Evolutionary conservation across 2,329 filamentous ascomycete species (phyloP), one percentile per base, ranked within the genome.

Genomic region (Coleophoma eucalyptorum): DNA sequence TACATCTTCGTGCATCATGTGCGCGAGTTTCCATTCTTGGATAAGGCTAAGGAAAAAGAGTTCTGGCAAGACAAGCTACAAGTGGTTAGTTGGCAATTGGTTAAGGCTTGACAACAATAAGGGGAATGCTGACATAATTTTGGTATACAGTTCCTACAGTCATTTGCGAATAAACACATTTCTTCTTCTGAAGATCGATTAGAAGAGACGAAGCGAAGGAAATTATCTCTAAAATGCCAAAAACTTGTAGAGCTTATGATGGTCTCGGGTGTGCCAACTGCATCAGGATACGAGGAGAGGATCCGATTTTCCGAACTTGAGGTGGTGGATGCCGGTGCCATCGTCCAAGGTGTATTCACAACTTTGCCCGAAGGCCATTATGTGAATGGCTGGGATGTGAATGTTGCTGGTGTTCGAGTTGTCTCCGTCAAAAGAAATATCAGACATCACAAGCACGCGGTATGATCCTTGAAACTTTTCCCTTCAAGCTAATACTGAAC

Each of bases 61-160:
- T 99, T 99, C 65, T 99, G 94, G 94, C 94, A 99, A 73, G 91
- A 97, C 67, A 97, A 96, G 69, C 76, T 99, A 54, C 94, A 99
- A 75, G 83, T 92, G 66, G 90, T 96, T 72, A 60, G 88, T 84
- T 50, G 13, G 26, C 26, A 26, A 26, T 7, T 7, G 26, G 4
- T 8, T 26, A 26, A 26, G 26, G 26, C 3, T 26, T 26, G 26
- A 26, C 13, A 32, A 13, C 15, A n/a, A 32, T 6, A 26, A 8
- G 12, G 7, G 20, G 13, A 13, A 40, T 26, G n/a, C n/a, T 19
- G 21, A 26, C 46, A 53, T 19, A 20, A 50, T 16, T 15, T 16
- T 31, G 19, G 50, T 56, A 41, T 26, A 40, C 62, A 95, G 90
- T 99, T 99, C 65, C 79, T 99, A 20, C 92, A 97, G 69, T 97